phyloP scores from a whole-genome alignment of 192 early-diverging fungal species.

The Pilaira anomala region DNA sequence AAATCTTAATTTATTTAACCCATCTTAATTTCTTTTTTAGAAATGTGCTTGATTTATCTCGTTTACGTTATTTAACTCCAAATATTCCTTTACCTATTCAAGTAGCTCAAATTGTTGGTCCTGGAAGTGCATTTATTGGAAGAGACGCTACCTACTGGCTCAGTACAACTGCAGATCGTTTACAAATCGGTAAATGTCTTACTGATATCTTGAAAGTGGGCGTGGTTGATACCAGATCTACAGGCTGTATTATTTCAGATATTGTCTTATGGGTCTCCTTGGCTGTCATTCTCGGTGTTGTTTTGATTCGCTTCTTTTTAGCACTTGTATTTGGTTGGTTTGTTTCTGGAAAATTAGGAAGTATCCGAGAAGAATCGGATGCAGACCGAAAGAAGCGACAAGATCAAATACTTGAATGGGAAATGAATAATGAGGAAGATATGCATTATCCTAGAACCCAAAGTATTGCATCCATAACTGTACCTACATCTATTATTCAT shows the following conservation, averaged over 20 bases:
- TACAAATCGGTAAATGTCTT: constrained; percentile 66
- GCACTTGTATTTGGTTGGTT: constrained; percentile 83
- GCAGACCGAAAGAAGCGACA: constrained; percentile 43
- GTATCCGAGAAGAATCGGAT: constrained; percentile 62
- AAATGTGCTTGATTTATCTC: constrained; percentile 68
- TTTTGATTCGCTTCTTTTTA: constrained; percentile 69
- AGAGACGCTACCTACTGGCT: constrained; percentile 51
- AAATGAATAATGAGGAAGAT: constrained; percentile 38
- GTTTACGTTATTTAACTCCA: constrained; percentile 55
- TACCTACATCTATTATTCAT: background rate
- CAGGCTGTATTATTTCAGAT: constrained; percentile 80
- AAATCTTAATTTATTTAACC: background rate
- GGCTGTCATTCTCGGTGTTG: constrained; percentile 63
- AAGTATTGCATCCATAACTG: constrained; percentile 44
- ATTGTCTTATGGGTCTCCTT: constrained; percentile 80
- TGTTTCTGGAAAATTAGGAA: constrained; percentile 72
- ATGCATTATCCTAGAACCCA: constrained; percentile 52
- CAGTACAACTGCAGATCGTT: constrained; percentile 45
- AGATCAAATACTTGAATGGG: constrained; percentile 41
- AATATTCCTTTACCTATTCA: constrained; percentile 47
- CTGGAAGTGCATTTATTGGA: constrained; percentile 45
- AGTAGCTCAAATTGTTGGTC: constrained; percentile 40
- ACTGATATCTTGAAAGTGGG: constrained; percentile 79
- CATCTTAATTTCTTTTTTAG: constrained; percentile 13
- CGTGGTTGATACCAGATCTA: constrained; percentile 67